Evolutionary conservation across 75 land plant genomes (phyloP).

Genomic region (Gnetum montanum): DNA sequence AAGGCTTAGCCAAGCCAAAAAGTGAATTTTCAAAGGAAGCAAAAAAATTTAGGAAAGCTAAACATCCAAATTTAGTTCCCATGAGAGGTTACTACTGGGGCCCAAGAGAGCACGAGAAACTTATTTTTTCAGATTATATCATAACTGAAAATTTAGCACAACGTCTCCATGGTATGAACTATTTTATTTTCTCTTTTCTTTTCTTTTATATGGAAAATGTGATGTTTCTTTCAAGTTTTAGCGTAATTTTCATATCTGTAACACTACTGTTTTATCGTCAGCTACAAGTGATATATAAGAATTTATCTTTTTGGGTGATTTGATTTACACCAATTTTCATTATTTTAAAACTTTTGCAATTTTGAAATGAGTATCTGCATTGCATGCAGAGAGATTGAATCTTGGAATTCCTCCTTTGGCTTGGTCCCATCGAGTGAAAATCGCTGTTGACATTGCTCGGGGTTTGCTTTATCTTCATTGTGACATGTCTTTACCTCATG

Average conservation of each 20-base stretch:
- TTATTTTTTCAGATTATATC: constrained; percentile 63
- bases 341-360: too few species aligned
- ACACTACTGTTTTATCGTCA: too few species aligned
- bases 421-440: constrained; percentile 56
- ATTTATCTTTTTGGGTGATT: too few species aligned
- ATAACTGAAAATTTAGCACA: constrained; percentile 37
- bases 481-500: constrained; percentile 68
- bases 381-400: constrained; percentile 25
- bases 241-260: too few species aligned
- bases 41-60: constrained; percentile 62
- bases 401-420: constrained; percentile 13
- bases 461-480: constrained; percentile 66
- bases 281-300: too few species aligned
- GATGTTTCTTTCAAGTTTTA: too few species aligned
- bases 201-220: background rate
- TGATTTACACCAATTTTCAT: too few species aligned
- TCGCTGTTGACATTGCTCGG: constrained; percentile 81
- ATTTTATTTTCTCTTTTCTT: background rate
- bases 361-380: background rate
- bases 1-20: constrained; percentile 69
- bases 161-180: constrained; percentile 55
- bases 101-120: constrained; percentile 84
- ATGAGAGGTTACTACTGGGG: constrained; percentile 91
- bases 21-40: constrained; percentile 83
- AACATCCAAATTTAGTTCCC: constrained; percentile 69